Percentiles rank a stretch among this genome's conserved stretches.
These are phyloP conservation scores for Epichloe sibirici DNA, from an alignment of 2,329 filamentous ascomycete species.

Conservation along the genomic window DNA sequence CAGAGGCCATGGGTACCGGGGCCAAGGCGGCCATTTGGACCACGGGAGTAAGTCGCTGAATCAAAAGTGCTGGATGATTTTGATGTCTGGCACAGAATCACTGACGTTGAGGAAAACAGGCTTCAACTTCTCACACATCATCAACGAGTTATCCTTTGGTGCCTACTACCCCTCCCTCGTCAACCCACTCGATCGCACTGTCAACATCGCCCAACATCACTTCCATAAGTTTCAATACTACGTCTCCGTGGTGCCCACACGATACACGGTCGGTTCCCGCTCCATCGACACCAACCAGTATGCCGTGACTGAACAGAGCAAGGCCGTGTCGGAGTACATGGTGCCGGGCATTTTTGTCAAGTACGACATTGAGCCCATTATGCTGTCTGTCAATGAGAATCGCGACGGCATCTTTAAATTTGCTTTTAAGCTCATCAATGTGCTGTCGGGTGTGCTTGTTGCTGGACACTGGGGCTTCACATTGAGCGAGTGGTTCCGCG, in stretches of 20 bases:
- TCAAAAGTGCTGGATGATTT: too few species aligned
- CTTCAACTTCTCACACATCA: conserved; percentile 96
- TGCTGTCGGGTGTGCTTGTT: conserved; percentile 81
- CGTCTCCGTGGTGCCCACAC: conserved; percentile 84
- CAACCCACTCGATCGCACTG: conserved; percentile 88
- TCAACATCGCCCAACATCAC: conserved; percentile 59
- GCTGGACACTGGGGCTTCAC: conserved; percentile 90
- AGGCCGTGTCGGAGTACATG: conserved; percentile 51
- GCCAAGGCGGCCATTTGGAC: conserved; percentile 65
- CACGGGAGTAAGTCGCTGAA: conserved; percentile 51
- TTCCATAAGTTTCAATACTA: conserved; percentile 99
- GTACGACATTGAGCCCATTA: conserved; percentile 94
- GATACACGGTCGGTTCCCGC: conserved; percentile 61
- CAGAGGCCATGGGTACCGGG: conserved; percentile 85
- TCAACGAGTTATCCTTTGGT: conserved; percentile 92
- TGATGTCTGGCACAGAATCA: not conserved
- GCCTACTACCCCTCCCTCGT: conserved; percentile 89
- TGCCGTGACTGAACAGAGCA: conserved; percentile 82
- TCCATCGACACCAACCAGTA: conserved; percentile 93
- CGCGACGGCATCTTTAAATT: conserved; percentile 64
- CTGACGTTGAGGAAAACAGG: conserved; percentile 30
- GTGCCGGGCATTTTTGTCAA: conserved; percentile 95
- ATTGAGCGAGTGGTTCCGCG: conserved; percentile 60
- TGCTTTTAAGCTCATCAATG: conserved; percentile 75
- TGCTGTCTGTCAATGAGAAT: conserved; percentile 74